Evolutionary conservation across 352 stramenopile genomes (phyloP), one percentile per base, ranked within the genome.

Genomic region (Achlya hypogyna): DNA sequence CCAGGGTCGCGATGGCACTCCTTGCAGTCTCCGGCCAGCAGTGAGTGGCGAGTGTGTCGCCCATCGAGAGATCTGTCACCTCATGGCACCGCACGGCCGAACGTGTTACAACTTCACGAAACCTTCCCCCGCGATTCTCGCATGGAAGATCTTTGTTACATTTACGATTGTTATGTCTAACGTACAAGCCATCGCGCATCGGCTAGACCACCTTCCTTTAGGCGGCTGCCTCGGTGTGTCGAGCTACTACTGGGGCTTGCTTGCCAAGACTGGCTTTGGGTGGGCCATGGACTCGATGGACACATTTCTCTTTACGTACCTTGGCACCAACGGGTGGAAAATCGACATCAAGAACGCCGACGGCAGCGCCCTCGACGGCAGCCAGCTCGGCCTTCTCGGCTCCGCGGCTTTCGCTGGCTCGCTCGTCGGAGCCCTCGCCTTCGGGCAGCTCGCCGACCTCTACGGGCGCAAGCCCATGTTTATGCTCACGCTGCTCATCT

Each of bases 211-310:
- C 51, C 32, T 87, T 29, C 59, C 59, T 8, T 35, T 43, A 2
- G 25, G 4, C 1, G 34, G 72, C 27, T 62, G 75, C 64, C 75
- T 87, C 63, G 79, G 80, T 0, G 75, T 91, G 34, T 87, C 82
- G 62, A 83, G 76, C 77, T 88, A 78, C 69, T 89, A 91, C 74
- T 81, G 84, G 53, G 72, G 74, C 31, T 72, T 91, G 35, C 84
- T 89, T 65, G 63, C 87, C 47, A 72, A 89, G 35, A 80, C 79
- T 14, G 82, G 82, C 35, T 58, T 89, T 43, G 76, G 76, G 58
- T 91, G 82, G 82, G 82, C 82, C 58, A 86, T 91, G 71, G 76
- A 91, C 65, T 84, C 82, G 53, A 87, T 87, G 77, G 80, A 89
- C 70, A 88, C 78, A 28, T 84, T 88, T 53, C 52, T 89, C 51